phyloP scores from a whole-genome alignment of 129 eudicot species.

The Cynara cardunculus region DNA sequence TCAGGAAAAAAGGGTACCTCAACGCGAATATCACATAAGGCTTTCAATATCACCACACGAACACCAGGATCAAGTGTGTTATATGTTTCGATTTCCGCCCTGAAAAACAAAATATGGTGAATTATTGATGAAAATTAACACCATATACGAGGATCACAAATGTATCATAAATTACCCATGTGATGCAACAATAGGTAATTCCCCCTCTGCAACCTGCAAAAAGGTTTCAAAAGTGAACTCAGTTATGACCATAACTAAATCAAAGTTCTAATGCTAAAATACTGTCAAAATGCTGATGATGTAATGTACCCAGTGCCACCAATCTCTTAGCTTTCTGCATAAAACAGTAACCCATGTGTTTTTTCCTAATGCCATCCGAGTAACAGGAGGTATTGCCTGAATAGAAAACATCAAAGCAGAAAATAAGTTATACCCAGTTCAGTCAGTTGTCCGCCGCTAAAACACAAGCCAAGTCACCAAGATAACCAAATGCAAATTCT shows the following conservation, averaged over 20 bases:
- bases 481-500: not conserved
- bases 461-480: not conserved
- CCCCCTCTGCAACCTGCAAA: constrained; percentile 95
- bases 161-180: constrained; percentile 65
- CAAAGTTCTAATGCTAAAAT: not conserved
- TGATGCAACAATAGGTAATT: constrained; percentile 82
- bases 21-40: constrained; percentile 96
- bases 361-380: constrained; percentile 84
- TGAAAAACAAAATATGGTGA: constrained; percentile 20
- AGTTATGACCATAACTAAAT: not conserved
- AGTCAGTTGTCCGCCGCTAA: no score
- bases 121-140: constrained; percentile 12
- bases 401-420: constrained; percentile 7
- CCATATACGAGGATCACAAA: constrained; percentile 10
- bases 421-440: not conserved
- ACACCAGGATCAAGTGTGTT: constrained; percentile 75
- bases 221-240: constrained; percentile 4
- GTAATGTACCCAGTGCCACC: constrained; percentile 94
- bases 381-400: constrained; percentile 89
- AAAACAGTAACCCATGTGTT: constrained; percentile 87
- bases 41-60: constrained; percentile 86
- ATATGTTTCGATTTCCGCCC: constrained; percentile 86
- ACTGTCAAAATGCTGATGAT: not conserved
- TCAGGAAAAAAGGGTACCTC: constrained; percentile 49
- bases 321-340: constrained; percentile 91